phyloP scores from a whole-genome alignment of 2,329 filamentous ascomycete genomes.

The Colletotrichum chlorophyti region DNA sequence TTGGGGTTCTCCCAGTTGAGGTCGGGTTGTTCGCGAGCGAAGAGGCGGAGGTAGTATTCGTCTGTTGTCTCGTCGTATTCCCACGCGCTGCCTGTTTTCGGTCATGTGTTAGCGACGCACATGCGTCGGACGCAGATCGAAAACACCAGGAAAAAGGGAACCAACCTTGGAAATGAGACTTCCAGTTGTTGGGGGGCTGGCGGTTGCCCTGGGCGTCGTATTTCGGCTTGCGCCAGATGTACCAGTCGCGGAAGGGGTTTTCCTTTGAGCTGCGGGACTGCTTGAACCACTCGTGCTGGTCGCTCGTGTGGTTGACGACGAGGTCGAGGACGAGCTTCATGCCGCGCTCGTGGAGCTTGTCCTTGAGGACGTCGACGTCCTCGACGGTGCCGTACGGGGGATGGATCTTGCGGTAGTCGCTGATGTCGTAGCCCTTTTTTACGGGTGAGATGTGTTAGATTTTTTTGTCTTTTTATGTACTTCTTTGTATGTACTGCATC shows the following conservation, averaged over 20 bases:
- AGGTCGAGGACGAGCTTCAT: conserved; percentile 77
- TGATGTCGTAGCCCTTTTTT: conserved; percentile 69
- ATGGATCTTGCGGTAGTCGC: conserved; percentile 72
- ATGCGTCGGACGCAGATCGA: no score
- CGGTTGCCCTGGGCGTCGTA: conserved; percentile 63
- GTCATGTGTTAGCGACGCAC: background rate
- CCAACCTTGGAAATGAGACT: conserved; percentile 46
- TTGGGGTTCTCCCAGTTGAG: conserved; percentile 78
- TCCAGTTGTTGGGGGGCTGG: conserved; percentile 68
- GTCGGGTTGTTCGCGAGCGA: conserved; percentile 75
- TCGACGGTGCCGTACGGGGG: conserved; percentile 70
- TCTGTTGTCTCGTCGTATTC: conserved; percentile 55
- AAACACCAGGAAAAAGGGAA: background rate
- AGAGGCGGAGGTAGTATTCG: conserved; percentile 71
- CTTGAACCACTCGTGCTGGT: conserved; percentile 65
- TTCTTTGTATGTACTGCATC: no score
- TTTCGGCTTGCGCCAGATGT: conserved; percentile 69
- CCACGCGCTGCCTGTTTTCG: conserved; percentile 52
- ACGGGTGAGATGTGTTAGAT: background rate
- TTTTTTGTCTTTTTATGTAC: no score
- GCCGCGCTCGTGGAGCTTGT: conserved; percentile 64
- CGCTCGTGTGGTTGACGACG: conserved; percentile 74
- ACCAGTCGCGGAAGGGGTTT: conserved; percentile 65
- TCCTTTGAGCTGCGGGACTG: conserved; percentile 60
- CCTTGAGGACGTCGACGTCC: conserved; percentile 70